Evolutionary conservation across 2,329 filamentous ascomycete genomes (phyloP), one percentile per base, ranked within the genome.

Genomic region (Fusarium decemcellulare): DNA sequence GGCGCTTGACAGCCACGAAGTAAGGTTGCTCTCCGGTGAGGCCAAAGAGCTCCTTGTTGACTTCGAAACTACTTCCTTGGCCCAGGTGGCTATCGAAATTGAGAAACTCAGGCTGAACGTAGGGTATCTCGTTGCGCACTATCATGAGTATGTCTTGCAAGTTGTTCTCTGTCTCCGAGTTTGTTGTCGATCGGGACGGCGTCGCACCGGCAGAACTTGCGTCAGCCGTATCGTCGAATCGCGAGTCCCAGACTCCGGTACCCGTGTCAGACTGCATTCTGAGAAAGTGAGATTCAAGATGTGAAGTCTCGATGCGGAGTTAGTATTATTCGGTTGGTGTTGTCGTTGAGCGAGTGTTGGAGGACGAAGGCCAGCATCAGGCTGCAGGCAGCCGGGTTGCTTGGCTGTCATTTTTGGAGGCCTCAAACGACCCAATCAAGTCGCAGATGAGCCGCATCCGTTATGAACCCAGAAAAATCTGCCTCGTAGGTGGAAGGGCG

Each of bases 11-110:
- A 0, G 50, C 58, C 16, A 60, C 50, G 4, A 54, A 60, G 36
- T 60, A 54, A 34, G 58, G 58, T 12, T 37, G 14, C 7, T 60
- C 58, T 23, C 40, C 40, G 18, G 15, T 27, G 18, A 36, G 44
- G 8, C 40, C 37, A 18, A 46, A 60, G n/a, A 60, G 16, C 32
- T 60, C 58, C 10, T 55, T 60, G 50, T 15, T 60, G 16, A 60
- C 58, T 23, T 60, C 58, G 29, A 60, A 60, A 48, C 58, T 60
- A 1, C 39, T 60, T 6, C 58, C 58, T 1, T 29, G 15, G 14
- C 58, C 58, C 2, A 60, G 23, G 4, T 18, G 42, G 7, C 50
- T 36, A 16, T 60, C 58, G 11, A 60, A 60, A 1, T 37, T 12
- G 1, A 55, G n/a, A 23, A 47, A 43, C n/a, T 60, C 50, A 6